These are phyloP conservation scores for Gamsiella multidivaricata DNA, from an alignment of 192 early-diverging fungal species.

Conservation along the genomic window DNA sequence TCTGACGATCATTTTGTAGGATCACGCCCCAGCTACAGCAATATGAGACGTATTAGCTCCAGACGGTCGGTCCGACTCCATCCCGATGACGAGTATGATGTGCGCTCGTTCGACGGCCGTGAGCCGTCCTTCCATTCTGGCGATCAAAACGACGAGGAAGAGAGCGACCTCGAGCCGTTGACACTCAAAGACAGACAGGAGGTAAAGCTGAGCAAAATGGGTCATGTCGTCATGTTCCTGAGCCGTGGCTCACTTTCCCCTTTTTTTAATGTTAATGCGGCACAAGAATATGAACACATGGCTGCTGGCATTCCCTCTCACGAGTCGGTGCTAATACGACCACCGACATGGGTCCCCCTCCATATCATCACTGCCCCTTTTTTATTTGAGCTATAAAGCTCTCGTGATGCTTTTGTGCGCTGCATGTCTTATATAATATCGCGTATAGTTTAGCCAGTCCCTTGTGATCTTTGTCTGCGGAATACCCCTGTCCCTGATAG, in stretches of 20 bases:
- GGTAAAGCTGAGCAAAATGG: conserved; percentile 26
- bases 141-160: conserved; percentile 52
- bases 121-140: conserved; percentile 19
- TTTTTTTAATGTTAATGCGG: neutral
- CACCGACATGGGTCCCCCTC: too few relatives aligned
- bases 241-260: neutral
- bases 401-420: too few relatives aligned
- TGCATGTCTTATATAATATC: too few relatives aligned
- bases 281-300: too few relatives aligned
- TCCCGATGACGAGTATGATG: conserved; percentile 40
- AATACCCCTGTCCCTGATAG: too few relatives aligned
- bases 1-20: conserved; percentile 20
- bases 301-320: too few relatives aligned
- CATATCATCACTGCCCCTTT: too few relatives aligned
- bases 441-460: too few relatives aligned
- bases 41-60: conserved; percentile 33
- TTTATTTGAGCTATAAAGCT: too few relatives aligned
- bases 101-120: conserved; percentile 22
- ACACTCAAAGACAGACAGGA: conserved; percentile 69
- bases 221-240: neutral
- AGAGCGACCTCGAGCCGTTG: conserved; percentile 57
- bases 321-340: too few relatives aligned
- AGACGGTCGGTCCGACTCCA: conserved; percentile 40
- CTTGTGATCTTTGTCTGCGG: too few relatives aligned
- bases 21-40: conserved; percentile 27